Percentiles rank a stretch among this genome's conserved stretches.
Conservation (phyloP, 1,284 basidiomycete species). For the Violaceomyces palustris region DNA sequence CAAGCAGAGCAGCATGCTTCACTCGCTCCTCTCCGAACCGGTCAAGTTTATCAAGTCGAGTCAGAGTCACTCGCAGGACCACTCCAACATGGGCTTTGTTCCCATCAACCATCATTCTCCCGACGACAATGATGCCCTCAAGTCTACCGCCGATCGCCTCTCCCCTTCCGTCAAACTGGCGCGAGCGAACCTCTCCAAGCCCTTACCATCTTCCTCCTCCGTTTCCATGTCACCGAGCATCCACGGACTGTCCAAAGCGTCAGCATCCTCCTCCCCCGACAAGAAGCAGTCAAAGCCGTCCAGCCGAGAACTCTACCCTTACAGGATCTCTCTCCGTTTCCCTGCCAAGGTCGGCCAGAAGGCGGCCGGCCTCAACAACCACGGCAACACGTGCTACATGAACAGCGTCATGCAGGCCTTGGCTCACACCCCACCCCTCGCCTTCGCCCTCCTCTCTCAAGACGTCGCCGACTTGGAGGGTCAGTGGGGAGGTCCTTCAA, state of each 20-base stretch:
- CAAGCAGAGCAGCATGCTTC: constrained; percentile 47
- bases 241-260: too few species aligned
- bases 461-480: constrained; percentile 57
- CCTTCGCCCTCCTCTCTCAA: constrained; percentile 64
- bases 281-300: constrained; percentile 12
- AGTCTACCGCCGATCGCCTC: too few species aligned
- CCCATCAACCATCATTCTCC: constrained; percentile 28
- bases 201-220: too few species aligned
- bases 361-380: constrained; percentile 70
- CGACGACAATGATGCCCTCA: too few species aligned
- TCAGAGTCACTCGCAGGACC: constrained; percentile 24
- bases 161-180: too few species aligned
- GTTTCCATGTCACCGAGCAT: too few species aligned
- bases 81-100: constrained; percentile 15
- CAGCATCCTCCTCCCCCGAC: too few species aligned
- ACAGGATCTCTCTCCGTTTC: constrained; percentile 28
- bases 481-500: constrained; percentile 19
- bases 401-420: constrained; percentile 93
- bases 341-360: constrained; percentile 19
- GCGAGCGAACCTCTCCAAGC: too few species aligned
- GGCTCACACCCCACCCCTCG: constrained; percentile 84
- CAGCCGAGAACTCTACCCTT: constrained; percentile 20
- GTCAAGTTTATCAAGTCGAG: constrained; percentile 28
- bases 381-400: constrained; percentile 94
- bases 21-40: constrained; percentile 22